Conservation (phyloP, 768 basidiomycete species). For the Gelatoporia subvermispora region DNA sequence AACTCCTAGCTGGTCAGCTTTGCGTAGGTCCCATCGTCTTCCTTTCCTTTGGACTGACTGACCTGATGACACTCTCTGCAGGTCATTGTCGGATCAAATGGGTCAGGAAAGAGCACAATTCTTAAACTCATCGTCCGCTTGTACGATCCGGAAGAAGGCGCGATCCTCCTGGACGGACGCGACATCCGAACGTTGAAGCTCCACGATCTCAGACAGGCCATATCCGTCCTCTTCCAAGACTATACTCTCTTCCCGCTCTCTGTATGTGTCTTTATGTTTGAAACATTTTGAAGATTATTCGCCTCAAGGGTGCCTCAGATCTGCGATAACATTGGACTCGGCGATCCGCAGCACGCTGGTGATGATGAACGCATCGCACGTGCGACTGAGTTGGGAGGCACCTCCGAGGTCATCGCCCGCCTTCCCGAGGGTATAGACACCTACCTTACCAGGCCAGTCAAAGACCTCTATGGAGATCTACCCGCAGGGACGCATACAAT, state of each 20-base stretch:
- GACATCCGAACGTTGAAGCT: slow-evolving; percentile 62
- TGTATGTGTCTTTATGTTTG: slow-evolving; percentile 35
- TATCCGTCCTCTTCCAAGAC: slow-evolving; percentile 76
- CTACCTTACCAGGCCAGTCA: slow-evolving; percentile 68
- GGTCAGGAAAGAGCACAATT: slow-evolving; percentile 76
- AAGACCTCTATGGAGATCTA: slow-evolving; percentile 59
- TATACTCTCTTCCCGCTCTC: slow-evolving; percentile 77
- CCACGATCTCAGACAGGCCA: slow-evolving; percentile 57
- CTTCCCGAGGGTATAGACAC: slow-evolving; percentile 67
- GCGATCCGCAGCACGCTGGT: slow-evolving; percentile 50
- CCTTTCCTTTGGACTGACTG: neutral
- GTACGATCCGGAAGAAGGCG: slow-evolving; percentile 66
- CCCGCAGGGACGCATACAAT: slow-evolving; percentile 60
- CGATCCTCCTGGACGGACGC: slow-evolving; percentile 60
- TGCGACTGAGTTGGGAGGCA: slow-evolving; percentile 70
- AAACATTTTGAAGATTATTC: neutral
- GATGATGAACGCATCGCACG: slow-evolving; percentile 56
- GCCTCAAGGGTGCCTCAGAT: slow-evolving; percentile 39
- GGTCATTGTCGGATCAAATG: slow-evolving; percentile 78
- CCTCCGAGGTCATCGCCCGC: slow-evolving; percentile 55
- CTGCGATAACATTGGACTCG: slow-evolving; percentile 72
- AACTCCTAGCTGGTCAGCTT: slow-evolving; percentile 62
- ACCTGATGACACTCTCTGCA: slow-evolving; percentile 17
- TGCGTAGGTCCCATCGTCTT: slow-evolving; percentile 45
- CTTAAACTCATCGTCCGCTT: slow-evolving; percentile 68